A percentile compares a stretch with the other conserved stretches of the same genome.
Conservation (phyloP, 306 rosid species). For the Fagus crenata region DNA sequence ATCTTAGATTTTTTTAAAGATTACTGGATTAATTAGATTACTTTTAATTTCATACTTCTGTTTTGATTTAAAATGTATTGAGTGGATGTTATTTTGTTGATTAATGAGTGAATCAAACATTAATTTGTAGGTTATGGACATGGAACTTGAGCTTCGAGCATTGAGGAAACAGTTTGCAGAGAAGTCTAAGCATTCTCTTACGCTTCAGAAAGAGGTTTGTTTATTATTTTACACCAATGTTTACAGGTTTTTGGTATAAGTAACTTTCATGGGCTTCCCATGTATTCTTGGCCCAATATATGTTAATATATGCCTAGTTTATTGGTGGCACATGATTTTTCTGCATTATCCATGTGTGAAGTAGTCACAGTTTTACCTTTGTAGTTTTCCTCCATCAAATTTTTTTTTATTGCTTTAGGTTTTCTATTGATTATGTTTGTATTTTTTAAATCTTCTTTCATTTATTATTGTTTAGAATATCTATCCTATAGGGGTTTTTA, state of each 20-base stretch:
- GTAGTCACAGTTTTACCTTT: neutral
- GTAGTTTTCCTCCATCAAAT: neutral
- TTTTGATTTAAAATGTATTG: neutral
- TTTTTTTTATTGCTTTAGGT: neutral
- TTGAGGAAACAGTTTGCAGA: slow-evolving; percentile 79
- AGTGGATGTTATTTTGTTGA: neutral
- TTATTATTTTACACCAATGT: slow-evolving; percentile 14
- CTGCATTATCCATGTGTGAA: neutral
- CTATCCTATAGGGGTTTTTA: neutral
- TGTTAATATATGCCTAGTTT: neutral
- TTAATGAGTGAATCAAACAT: slow-evolving; percentile 17
- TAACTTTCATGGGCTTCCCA: neutral
- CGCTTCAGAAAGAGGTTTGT: slow-evolving; percentile 76
- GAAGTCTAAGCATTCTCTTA: slow-evolving; percentile 75
- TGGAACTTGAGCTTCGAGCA: slow-evolving; percentile 92
- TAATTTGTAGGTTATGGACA: slow-evolving; percentile 83
- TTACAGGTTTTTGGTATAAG: slow-evolving; percentile 1
- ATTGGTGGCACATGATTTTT: neutral
- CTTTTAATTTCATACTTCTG: neutral
- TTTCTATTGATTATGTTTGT: neutral
- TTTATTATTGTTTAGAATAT: neutral
- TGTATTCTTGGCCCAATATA: neutral
- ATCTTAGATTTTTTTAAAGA: too few relatives aligned
- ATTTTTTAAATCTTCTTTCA: neutral
- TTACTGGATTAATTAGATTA: neutral